These are phyloP conservation scores for Ailanthus altissimus DNA, from an alignment of 345 rosid genomes.

Conservation along the genomic window DNA sequence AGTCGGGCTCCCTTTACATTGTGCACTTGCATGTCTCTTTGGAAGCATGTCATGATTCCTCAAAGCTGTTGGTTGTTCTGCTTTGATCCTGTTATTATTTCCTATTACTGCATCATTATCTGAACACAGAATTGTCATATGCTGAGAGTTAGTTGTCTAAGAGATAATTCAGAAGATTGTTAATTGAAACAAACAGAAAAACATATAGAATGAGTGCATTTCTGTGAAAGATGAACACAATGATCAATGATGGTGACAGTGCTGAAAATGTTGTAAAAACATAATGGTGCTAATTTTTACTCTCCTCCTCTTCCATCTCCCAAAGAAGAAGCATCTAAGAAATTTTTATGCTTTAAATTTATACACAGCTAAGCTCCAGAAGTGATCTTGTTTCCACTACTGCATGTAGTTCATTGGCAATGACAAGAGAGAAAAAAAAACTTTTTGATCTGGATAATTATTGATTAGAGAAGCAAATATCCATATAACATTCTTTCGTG, in stretches of 20 bases:
- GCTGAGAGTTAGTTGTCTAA: not conserved
- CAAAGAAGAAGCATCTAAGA: too few relatives aligned
- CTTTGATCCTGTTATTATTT: constrained; percentile 35
- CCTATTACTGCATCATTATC: constrained; percentile 61
- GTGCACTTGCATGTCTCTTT: constrained; percentile 31
- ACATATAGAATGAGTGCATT: not conserved
- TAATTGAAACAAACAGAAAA: not conserved
- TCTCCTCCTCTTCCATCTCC: too few relatives aligned
- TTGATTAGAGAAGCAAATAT: too few relatives aligned
- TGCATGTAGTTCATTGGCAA: too few relatives aligned
- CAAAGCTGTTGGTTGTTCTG: constrained; percentile 27
- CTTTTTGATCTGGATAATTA: too few relatives aligned
- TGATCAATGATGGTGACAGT: not conserved
- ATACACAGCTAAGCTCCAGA: too few relatives aligned
- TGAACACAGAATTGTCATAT: constrained; percentile 21
- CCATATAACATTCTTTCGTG: too few relatives aligned
- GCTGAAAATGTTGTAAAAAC: not conserved
- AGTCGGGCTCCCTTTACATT: constrained; percentile 24
- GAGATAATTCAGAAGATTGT: not conserved
- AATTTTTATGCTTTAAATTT: too few relatives aligned
- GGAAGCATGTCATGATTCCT: constrained; percentile 33
- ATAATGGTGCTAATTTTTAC: not conserved
- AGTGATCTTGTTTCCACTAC: too few relatives aligned
- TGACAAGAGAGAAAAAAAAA: too few relatives aligned
- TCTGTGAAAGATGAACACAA: not conserved